phyloP scores from a whole-genome alignment of 2,329 filamentous ascomycete species.

The Pestalotiopsis fici region DNA sequence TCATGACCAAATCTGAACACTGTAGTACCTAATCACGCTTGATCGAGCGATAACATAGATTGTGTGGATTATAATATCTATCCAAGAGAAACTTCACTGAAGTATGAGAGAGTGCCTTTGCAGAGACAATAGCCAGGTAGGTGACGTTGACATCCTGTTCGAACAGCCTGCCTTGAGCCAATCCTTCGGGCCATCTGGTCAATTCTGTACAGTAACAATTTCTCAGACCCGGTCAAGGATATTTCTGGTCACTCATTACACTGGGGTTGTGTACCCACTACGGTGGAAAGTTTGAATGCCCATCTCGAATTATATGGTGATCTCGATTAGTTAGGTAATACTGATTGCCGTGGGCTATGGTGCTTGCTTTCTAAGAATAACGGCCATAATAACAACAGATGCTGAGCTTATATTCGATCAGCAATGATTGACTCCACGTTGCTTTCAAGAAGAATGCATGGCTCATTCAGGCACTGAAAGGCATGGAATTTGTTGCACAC shows the following conservation, averaged over 20 bases:
- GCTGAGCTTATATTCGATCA: not conserved
- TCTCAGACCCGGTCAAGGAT: no score
- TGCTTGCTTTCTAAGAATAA: not conserved
- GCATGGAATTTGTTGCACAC: not conserved
- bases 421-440: not conserved
- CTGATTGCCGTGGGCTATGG: not conserved
- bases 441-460: not conserved
- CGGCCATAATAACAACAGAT: not conserved
- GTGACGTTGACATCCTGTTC: no score
- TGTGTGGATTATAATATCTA: no score
- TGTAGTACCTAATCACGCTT: no score
- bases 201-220: no score
- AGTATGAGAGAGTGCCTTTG: no score
- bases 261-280: not conserved
- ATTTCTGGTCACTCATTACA: not conserved
- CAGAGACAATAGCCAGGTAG: no score
- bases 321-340: not conserved
- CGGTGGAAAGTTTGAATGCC: not conserved
- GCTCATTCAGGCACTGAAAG: not conserved
- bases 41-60: no score
- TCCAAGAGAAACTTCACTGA: no score
- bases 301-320: not conserved
- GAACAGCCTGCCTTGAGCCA: no score
- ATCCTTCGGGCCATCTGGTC: no score
- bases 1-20: no score